Evolutionary conservation across 176 grass and related monocot genomes (phyloP), one percentile per base, ranked within the genome.

Genomic region (Bonia amplexicaulis): DNA sequence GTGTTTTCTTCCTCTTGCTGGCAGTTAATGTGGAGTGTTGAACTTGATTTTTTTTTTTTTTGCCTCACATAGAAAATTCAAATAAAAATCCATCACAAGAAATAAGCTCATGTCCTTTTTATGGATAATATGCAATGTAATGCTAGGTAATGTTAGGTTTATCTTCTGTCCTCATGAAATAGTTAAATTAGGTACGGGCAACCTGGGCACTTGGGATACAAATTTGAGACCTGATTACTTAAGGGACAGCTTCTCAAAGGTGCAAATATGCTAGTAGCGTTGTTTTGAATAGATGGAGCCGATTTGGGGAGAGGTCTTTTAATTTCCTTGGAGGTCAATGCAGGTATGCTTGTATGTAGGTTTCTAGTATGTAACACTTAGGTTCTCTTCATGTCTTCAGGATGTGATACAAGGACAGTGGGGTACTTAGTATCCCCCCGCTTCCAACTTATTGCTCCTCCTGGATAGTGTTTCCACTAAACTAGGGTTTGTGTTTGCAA

Each of bases 1-100:
- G 42, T 84, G 65, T 73, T 84, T 69, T 74, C 35, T 63, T 87
- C 55, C 7, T 42, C 39, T 65, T 53, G 77, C 74, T 49, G 8
- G 29, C 2, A 12, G 33, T 84, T 84, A n/a, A 64, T 75, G 58
- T 39, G 5, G 12, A 48, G 60, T 74, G 26, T 27, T 58, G 10
- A 11, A 9, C 7, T 27, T 55, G 23, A 2, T 46, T 13, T 40
- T 10, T 47, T 73, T 9, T 10, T 9, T 10, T 2, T 15, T 37
- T 9, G 19, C 59, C 26, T 27, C 59, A 26, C 19, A 1, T 52
- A 16, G 45, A 51, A 15, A 66, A 14, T 66, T 4, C 14, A 16
- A 37, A 6, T n/a, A 29, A 33, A 51, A 63, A 66, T 20, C 20
- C 6, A 22, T 35, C 61, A 7, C 61, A 80, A 20, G 17, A 12